These are phyloP conservation scores for Zelonia costaricensis DNA, from an alignment of 208 protist species.

Conservation along the genomic window DNA sequence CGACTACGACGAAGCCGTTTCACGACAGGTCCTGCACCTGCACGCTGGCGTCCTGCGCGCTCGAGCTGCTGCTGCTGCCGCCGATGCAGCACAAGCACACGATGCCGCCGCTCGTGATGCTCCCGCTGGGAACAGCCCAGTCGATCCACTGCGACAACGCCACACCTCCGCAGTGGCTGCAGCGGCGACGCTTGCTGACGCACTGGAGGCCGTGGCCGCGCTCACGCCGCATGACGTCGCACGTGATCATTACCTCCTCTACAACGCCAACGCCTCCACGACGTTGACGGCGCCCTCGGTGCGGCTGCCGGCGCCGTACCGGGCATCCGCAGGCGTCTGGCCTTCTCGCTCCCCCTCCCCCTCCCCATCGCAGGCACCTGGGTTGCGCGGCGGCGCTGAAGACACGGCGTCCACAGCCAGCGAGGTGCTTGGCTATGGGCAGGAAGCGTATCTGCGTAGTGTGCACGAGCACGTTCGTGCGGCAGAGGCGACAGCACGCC, in stretches of 20 bases:
- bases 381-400: too few relatives aligned
- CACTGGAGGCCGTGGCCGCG: background rate
- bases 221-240: background rate
- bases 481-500: too few relatives aligned
- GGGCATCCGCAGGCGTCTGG: too few relatives aligned
- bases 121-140: too few relatives aligned
- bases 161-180: background rate
- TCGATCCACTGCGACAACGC: background rate
- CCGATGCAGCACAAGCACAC: background rate
- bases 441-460: too few relatives aligned
- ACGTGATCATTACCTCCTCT: background rate
- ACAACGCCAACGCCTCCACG: background rate
- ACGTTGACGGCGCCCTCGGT: background rate
- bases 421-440: too few relatives aligned
- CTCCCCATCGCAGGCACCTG: too few relatives aligned
- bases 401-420: too few relatives aligned
- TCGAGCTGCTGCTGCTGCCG: background rate
- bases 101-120: too few relatives aligned
- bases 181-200: background rate
- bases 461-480: too few relatives aligned
- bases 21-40: background rate
- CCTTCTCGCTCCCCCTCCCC: too few relatives aligned
- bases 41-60: constrained; percentile 9
- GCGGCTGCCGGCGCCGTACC: too few relatives aligned
- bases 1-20: constrained; percentile 7